phyloP scores from a whole-genome alignment of 352 stramenopile species.

The Pythium rishiriense region DNA sequence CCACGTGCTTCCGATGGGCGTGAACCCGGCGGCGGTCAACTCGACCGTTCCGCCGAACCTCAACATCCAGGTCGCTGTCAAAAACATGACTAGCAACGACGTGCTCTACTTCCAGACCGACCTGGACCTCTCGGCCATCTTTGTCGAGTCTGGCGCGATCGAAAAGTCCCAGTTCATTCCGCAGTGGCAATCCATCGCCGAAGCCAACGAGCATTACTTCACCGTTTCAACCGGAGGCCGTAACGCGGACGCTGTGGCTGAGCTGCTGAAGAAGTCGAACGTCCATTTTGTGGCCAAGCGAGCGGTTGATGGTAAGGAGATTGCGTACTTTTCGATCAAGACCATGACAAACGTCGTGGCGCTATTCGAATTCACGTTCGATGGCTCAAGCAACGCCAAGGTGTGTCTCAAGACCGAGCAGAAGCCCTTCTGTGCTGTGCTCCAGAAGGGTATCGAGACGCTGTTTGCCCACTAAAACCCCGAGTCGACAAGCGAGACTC shows the following conservation, averaged over 20 bases:
- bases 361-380: conserved; percentile 95
- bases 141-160: conserved; percentile 83
- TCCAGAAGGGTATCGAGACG: conserved; percentile 90
- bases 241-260: conserved; percentile 85
- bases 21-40: conserved; percentile 81
- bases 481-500: not conserved
- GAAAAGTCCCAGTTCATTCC: conserved; percentile 94
- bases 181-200: conserved; percentile 95
- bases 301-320: conserved; percentile 92
- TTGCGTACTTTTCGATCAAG: conserved; percentile 95
- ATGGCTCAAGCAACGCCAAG: conserved; percentile 90
- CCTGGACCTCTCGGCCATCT: conserved; percentile 90
- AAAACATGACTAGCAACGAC: conserved; percentile 93
- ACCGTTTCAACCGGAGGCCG: conserved; percentile 70
- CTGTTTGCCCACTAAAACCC: conserved; percentile 43
- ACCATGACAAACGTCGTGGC: conserved; percentile 92
- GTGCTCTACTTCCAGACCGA: conserved; percentile 97
- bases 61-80: conserved; percentile 96
- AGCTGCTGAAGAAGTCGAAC: conserved; percentile 88
- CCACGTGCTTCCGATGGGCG: conserved; percentile 75
- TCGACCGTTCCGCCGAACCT: conserved; percentile 67
- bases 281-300: conserved; percentile 95
- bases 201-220: conserved; percentile 94
- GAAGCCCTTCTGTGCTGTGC: conserved; percentile 84
- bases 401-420: conserved; percentile 95